Conservation (phyloP, 805 yeast species). For the Kluyveromyces siamensis region DNA sequence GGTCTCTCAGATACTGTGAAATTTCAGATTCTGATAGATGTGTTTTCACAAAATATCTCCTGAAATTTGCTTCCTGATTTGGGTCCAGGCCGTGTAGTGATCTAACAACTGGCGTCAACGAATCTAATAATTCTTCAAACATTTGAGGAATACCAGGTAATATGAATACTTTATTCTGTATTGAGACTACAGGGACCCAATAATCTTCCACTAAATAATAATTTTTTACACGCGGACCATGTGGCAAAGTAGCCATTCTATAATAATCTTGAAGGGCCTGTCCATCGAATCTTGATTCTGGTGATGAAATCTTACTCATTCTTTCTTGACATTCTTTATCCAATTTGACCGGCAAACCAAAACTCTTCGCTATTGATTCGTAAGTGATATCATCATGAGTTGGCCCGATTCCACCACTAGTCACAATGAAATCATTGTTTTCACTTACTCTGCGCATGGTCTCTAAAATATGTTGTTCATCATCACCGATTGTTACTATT, state of each 20-base stretch:
- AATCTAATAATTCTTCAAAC: conserved; percentile 46
- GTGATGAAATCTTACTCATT: conserved; percentile 44
- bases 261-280: conserved; percentile 53
- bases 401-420: conserved; percentile 67
- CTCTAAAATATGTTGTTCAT: conserved; percentile 50
- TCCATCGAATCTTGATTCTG: conserved; percentile 25
- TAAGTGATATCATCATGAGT: conserved; percentile 90
- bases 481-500: conserved; percentile 72
- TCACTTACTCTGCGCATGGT: conserved; percentile 37
- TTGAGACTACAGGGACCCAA: conserved; percentile 80
- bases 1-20: conserved; percentile 49
- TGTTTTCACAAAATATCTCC: conserved; percentile 56
- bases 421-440: conserved; percentile 58
- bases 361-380: conserved; percentile 62
- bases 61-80: conserved; percentile 17
- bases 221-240: conserved; percentile 36
- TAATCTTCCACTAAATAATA: conserved; percentile 41
- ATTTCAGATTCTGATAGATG: conserved; percentile 51
- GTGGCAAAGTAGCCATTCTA: conserved; percentile 76
- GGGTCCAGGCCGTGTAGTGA: conserved; percentile 32
- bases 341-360: conserved; percentile 37
- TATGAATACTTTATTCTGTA: conserved; percentile 56
- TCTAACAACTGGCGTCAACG: conserved; percentile 32
- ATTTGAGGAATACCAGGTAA: conserved; percentile 81
- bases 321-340: conserved; percentile 50